Base-by-base conservation (phyloP, 129 eudicot species). In the Escallonia herrerae region DNA sequence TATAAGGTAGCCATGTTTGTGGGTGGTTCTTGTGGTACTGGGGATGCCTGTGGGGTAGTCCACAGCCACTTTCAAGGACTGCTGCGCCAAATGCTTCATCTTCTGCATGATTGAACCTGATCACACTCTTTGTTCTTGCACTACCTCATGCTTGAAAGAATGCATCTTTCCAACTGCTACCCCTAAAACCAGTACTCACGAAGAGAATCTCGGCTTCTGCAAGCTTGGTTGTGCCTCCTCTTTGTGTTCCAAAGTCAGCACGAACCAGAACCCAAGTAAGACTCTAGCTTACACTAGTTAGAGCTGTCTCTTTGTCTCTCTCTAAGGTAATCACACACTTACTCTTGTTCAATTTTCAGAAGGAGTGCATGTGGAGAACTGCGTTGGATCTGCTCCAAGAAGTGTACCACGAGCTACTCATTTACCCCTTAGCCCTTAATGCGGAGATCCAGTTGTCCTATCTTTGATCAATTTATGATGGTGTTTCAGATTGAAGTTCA, bases 161-260 rank as follows among this genome's bases (percentile, higher is more conserved):
- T 87, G 95, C 87, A 84, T 87, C 56, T 80, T 86, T 58, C 74
- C 82, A 15, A 78, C 67, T 51, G 52, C 73, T 33, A 44, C 79
- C 53, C 59, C 69, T 60, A 55, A 64, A 62, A 8, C 40, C 44
- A 15, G 40, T 58, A 10, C n/a, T 49, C 3, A 22, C 60, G 62
- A 37, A 39, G 76, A 62, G 1, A 73, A 15, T 10, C 76, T 72
- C 57, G 81, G 69, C 47, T 87, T 78, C 68, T 87, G 95, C 82
- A 76, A 84, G 74, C 86, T 87, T 60, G 95, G 95, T 33, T 87
- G 95, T 68, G 90, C 95, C 54, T 76, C 85, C 63, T 81, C 95
- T 38, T 67, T 68, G 22, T 87, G 95, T 73, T 81, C 90, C 53
- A 72, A 58, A 56, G 58, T 87, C 58, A 87, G 95, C 95, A 73